These are phyloP conservation scores for Fusarium sp. DNA, from an alignment of 2,329 filamentous ascomycete species.

Conservation along the genomic window DNA sequence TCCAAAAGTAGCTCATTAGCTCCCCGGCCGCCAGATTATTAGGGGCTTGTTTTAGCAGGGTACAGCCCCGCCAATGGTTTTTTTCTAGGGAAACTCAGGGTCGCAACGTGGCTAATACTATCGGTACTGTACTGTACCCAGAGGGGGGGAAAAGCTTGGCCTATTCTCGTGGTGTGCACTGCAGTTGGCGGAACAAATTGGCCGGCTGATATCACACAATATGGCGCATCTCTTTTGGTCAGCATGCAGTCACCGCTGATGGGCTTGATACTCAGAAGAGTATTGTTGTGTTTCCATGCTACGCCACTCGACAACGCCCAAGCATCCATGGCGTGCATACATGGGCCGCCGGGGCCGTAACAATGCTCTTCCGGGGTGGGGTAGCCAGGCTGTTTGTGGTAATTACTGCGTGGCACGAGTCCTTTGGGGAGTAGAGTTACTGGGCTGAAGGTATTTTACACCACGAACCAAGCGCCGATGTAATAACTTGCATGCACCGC, in stretches of 20 bases:
- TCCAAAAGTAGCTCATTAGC: slow-evolving; percentile 6
- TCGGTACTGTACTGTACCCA: background rate
- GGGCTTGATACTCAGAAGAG: background rate
- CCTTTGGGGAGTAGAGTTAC: background rate
- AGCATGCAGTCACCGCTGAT: background rate
- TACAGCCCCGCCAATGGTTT: background rate
- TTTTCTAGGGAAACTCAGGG: background rate
- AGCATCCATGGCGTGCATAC: background rate
- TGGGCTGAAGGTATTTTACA: slow-evolving; percentile 3
- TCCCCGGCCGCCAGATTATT: slow-evolving; percentile 2
- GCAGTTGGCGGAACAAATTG: background rate
- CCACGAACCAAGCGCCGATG: background rate
- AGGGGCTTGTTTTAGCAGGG: slow-evolving; percentile 16
- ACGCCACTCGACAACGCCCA: slow-evolving; percentile 7
- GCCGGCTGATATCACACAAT: background rate
- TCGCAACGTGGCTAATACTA: slow-evolving; percentile 7
- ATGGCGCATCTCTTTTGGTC: background rate
- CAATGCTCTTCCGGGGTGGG: slow-evolving; percentile 8
- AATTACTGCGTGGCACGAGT: background rate
- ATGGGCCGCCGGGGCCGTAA: slow-evolving; percentile 1
- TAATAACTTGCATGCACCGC: slow-evolving; percentile 2
- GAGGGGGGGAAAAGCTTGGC: background rate
- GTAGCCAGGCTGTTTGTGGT: background rate
- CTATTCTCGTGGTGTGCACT: background rate
- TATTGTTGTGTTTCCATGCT: background rate